Evolutionary conservation across 768 basidiomycete species (phyloP).

Genomic region (Termitomyces titanicus): DNA sequence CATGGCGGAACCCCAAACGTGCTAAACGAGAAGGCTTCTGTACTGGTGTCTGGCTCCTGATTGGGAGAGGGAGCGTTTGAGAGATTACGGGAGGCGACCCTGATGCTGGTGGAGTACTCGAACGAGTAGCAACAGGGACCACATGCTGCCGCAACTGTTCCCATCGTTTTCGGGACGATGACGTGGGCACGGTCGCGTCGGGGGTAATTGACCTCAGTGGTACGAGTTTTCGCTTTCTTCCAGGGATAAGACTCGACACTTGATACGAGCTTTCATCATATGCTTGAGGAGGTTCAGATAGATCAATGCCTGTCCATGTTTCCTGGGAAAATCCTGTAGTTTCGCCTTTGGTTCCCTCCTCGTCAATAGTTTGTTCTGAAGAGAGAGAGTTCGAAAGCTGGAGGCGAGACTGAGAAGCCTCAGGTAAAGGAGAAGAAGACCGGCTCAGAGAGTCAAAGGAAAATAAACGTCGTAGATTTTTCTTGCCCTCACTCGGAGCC

Average conservation of each 20-base stretch:
- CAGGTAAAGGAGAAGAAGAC: neutral
- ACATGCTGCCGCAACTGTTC: constrained; percentile 54
- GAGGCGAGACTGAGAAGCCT: constrained; percentile 6
- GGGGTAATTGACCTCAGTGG: constrained; percentile 35
- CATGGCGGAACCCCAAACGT: constrained; percentile 55
- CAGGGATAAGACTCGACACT: constrained; percentile 7
- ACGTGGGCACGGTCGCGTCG: constrained; percentile 37
- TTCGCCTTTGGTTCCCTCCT: constrained; percentile 1
- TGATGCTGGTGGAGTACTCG: constrained; percentile 23
- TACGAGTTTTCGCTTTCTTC: constrained; percentile 9
- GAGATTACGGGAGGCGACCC: constrained; percentile 16
- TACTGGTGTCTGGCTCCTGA: constrained; percentile 32
- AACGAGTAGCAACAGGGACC: constrained; percentile 27
- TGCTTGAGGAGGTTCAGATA: constrained; percentile 3
- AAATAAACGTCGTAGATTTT: constrained; percentile 19
- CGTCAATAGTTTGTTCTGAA: constrained; percentile 3
- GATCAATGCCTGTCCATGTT: constrained; percentile 11
- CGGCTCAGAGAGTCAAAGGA: constrained; percentile 21
- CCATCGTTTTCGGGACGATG: constrained; percentile 46
- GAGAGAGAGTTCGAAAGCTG: constrained; percentile 3
- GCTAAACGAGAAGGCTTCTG: constrained; percentile 46
- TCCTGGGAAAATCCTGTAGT: neutral
- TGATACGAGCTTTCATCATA: neutral
- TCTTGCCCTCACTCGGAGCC: constrained; percentile 14
- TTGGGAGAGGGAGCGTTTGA: constrained; percentile 15